Evolutionary conservation across 2,329 filamentous ascomycete genomes (phyloP).

Genomic region (Rutstroemia sp.): DNA sequence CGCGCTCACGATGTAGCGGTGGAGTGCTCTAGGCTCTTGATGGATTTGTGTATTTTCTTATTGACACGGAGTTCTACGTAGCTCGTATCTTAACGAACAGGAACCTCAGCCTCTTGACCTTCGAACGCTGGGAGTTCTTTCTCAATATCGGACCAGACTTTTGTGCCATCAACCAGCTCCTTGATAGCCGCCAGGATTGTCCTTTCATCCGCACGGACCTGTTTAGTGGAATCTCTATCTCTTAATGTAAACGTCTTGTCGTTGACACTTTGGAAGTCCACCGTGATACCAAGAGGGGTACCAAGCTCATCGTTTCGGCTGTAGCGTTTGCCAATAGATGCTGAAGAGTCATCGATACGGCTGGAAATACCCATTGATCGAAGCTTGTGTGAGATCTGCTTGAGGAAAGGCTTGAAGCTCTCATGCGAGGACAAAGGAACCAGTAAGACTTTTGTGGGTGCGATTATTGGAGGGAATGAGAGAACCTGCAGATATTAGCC

Average conservation of each 20-base stretch:
- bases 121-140: slow-evolving; percentile 78
- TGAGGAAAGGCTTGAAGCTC: slow-evolving; percentile 72
- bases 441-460: slow-evolving; percentile 92
- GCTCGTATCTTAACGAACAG: slow-evolving; percentile 11
- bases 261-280: slow-evolving; percentile 92
- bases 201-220: slow-evolving; percentile 77
- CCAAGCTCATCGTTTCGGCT: slow-evolving; percentile 92
- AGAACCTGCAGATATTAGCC: slow-evolving; percentile 45
- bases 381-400: slow-evolving; percentile 66
- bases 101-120: slow-evolving; percentile 51
- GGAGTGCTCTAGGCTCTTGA: neutral
- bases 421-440: slow-evolving; percentile 79
- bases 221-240: slow-evolving; percentile 84
- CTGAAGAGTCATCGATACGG: slow-evolving; percentile 82
- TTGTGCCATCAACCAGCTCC: slow-evolving; percentile 40
- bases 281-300: slow-evolving; percentile 86
- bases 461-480: slow-evolving; percentile 68
- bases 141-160: slow-evolving; percentile 62
- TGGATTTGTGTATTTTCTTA: neutral
- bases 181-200: slow-evolving; percentile 69
- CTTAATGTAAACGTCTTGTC: slow-evolving; percentile 81
- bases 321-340: slow-evolving; percentile 91
- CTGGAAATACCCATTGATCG: slow-evolving; percentile 71
- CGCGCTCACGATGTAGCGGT: neutral
- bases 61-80: neutral